A percentile compares a stretch with the other conserved stretches of the same genome.
Conservation (phyloP, 2,329 filamentous ascomycete genomes). For the Pseudopithomyces maydicus region DNA sequence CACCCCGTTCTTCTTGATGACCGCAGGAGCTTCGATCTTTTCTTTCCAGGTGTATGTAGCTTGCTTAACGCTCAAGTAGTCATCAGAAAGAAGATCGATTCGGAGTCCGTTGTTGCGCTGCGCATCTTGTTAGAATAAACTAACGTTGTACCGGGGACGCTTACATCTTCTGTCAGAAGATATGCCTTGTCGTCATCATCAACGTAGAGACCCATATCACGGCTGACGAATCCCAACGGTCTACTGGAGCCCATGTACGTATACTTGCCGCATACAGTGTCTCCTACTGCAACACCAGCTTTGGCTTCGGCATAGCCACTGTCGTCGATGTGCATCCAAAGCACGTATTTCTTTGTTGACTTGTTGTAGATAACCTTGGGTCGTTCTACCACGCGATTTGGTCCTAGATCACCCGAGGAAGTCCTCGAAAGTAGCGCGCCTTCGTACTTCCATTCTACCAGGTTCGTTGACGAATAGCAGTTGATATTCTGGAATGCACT, state of each 20-base stretch:
- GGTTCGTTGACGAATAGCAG: conserved; percentile 59
- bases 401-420: conserved; percentile 62
- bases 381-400: conserved; percentile 66
- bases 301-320: conserved; percentile 66
- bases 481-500: conserved; percentile 66
- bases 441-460: conserved; percentile 66
- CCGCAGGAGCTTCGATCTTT: conserved; percentile 65
- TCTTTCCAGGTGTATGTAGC: conserved; percentile 60
- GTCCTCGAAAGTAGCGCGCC: conserved; percentile 63
- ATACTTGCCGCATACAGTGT: conserved; percentile 66
- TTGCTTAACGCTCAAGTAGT: conserved; percentile 59
- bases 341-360: conserved; percentile 66
- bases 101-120: conserved; percentile 63
- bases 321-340: conserved; percentile 72
- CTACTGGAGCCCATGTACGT: conserved; percentile 53
- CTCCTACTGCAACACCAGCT: conserved; percentile 66
- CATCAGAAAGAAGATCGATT: conserved; percentile 61
- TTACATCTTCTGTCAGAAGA: conserved; percentile 66
- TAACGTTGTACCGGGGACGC: conserved; percentile 21
- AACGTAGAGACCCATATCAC: conserved; percentile 66
- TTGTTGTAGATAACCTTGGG: conserved; percentile 73
- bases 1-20: conserved; percentile 63
- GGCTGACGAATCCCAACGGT: conserved; percentile 57
- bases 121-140: not conserved
- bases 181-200: conserved; percentile 67